These are phyloP conservation scores for Oryza glumipatula DNA, from an alignment of 176 grass and related monocot species.

Conservation along the genomic window DNA sequence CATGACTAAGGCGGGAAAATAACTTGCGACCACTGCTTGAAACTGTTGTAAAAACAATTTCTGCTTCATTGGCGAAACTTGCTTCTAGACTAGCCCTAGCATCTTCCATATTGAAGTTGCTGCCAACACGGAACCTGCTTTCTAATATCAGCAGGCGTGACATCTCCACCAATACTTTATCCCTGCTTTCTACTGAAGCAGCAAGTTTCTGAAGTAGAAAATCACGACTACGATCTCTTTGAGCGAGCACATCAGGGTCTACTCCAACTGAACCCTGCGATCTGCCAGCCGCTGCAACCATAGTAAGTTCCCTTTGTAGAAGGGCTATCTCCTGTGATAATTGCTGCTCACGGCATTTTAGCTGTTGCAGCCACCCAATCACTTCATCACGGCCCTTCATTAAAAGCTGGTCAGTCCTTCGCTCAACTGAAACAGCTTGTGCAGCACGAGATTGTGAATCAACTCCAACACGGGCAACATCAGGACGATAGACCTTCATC, in stretches of 20 bases:
- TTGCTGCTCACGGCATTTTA: conserved; percentile 81
- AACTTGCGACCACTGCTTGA: conserved; percentile 95
- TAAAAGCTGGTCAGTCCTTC: conserved; percentile 95
- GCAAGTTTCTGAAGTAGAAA: conserved; percentile 83
- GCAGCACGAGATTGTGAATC: conserved; percentile 97
- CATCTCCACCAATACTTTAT: conserved; percentile 98
- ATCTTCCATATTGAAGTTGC: conserved; percentile 96
- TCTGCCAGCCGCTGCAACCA: conserved; percentile 75
- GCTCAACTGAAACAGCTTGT: conserved; percentile 97
- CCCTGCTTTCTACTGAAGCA: conserved; percentile 83
- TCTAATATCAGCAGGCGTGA: conserved; percentile 88
- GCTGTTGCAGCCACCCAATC: conserved; percentile 86
- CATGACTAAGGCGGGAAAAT: conserved; percentile 96
- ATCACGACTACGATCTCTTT: conserved; percentile 87
- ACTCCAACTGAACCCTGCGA: conserved; percentile 97
- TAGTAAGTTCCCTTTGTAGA: conserved; percentile 79
- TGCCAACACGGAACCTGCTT: conserved; percentile 74
- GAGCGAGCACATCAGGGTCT: conserved; percentile 90
- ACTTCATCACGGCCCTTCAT: conserved; percentile 89
- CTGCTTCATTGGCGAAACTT: conserved; percentile 98
- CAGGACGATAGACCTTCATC: conserved; percentile 98
- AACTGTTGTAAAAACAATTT: conserved; percentile 99
- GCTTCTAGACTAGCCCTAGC: conserved; percentile 91
- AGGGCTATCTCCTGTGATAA: conserved; percentile 73
- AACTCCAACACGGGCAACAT: conserved; percentile 99